Base-by-base conservation (phyloP, 805 yeast species). In the Kluyveromyces aestuarii region DNA sequence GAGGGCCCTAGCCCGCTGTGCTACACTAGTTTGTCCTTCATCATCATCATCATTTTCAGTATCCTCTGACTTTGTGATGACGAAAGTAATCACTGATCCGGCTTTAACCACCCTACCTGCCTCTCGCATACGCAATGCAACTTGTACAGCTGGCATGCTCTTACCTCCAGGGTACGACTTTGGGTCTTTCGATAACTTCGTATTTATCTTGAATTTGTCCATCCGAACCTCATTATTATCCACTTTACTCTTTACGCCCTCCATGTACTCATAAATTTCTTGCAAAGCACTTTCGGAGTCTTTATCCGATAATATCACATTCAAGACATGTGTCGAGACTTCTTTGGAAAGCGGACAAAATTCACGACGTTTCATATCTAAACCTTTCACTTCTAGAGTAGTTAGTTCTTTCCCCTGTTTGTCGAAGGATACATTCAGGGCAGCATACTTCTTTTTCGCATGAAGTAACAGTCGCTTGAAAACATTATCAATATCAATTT, bases 371-470 rank as follows among this genome's bases (percentile, higher is more conserved):
- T 79, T 82, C 95, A 93, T 83, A 72, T 93, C 99, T 45, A 93
- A 76, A 60, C 99, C 99, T 65, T 93, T 93, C 41, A 91, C 96
- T 66, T 93, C 97, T 53, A 91, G 72, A 17, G 70, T 63, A 6
- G 81, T 70, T 45, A 69, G 72, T 50, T 83, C 79, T 10, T 78
- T 76, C 10, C 88, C 84, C 37, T 71, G 70, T 56, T 74, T 74
- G 46, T 64, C 70, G 51, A 72, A 57, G 0, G 76, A 65, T 30
- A 78, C 79, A 58, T 81, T 84, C 71, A 90, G 72, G 1, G 98
- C 98, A 8, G 99, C 99, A 63, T 93, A 93, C 69, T 93, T 93
- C 79, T 93, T 93, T 72, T 93, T 93, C n/a, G 96, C 87, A 64
- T 88, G 95, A 46, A 93, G 71, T 48, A 93, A 72, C 47, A 93